phyloP scores from a whole-genome alignment of 1,139 yeast species.

The Protomyces arabidopsidicola region DNA sequence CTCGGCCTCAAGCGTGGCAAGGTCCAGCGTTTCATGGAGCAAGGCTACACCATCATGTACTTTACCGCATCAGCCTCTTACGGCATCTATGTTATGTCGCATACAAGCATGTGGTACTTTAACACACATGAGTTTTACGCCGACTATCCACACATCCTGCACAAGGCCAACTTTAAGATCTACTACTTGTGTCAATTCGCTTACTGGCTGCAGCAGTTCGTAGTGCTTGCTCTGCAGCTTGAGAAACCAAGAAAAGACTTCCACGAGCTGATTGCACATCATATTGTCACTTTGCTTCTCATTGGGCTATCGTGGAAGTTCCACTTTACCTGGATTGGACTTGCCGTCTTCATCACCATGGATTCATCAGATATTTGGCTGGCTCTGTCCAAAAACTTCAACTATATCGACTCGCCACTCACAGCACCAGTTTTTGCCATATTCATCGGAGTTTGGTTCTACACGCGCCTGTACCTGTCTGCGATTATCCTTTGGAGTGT shows the following conservation, averaged over 20 bases:
- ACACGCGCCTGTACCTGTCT: slow-evolving; percentile 82
- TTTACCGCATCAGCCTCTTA: slow-evolving; percentile 77
- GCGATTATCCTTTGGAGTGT: slow-evolving; percentile 79
- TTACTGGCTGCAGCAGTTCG: slow-evolving; percentile 94
- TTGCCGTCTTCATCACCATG: slow-evolving; percentile 89
- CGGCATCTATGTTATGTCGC: slow-evolving; percentile 66
- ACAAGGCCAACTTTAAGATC: slow-evolving; percentile 64
- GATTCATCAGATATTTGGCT: slow-evolving; percentile 89
- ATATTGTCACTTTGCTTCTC: slow-evolving; percentile 80
- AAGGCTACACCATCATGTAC: slow-evolving; percentile 76
- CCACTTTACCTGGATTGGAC: slow-evolving; percentile 95
- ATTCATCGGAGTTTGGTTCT: slow-evolving; percentile 73
- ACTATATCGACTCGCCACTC: slow-evolving; percentile 66
- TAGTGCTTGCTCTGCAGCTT: slow-evolving; percentile 70
- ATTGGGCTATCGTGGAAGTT: slow-evolving; percentile 88
- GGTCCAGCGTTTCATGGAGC: slow-evolving; percentile 86
- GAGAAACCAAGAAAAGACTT: slow-evolving; percentile 96
- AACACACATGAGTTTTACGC: slow-evolving; percentile 75
- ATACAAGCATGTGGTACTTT: slow-evolving; percentile 82
- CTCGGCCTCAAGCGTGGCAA: slow-evolving; percentile 18
- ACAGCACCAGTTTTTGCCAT: slow-evolving; percentile 63
- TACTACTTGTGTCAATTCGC: slow-evolving; percentile 92
- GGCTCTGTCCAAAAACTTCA: slow-evolving; percentile 74
- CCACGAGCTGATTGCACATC: slow-evolving; percentile 86
- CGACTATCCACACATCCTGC: slow-evolving; percentile 76